Percentiles rank a stretch among this genome's conserved stretches.
phyloP scores from a whole-genome alignment of 139 green algal genomes.

The Haematococcus sp. region DNA sequence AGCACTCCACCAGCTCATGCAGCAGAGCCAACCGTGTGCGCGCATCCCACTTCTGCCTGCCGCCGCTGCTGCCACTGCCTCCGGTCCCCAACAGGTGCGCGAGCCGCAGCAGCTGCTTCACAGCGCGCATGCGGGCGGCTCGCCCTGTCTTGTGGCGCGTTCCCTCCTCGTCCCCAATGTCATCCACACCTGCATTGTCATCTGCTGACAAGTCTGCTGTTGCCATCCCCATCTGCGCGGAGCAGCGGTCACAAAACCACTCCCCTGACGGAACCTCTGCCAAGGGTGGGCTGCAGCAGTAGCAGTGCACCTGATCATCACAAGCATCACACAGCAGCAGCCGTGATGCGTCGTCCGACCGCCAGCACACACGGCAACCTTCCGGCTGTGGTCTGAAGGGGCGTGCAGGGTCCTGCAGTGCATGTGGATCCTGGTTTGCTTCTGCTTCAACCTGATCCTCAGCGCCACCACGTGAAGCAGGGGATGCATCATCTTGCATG shows the following conservation, averaged over 20 bases:
- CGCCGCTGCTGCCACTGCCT: background rate
- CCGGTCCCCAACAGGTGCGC: background rate
- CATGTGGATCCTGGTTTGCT: conserved; percentile 1
- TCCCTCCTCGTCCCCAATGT: background rate
- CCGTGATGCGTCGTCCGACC: conserved; percentile 50
- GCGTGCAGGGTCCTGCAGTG: conserved; percentile 13
- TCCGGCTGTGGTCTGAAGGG: conserved; percentile 19
- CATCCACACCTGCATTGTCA: conserved; percentile 1
- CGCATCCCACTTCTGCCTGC: background rate
- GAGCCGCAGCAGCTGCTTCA: conserved; percentile 10
- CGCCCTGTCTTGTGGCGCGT: background rate
- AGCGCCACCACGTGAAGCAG: background rate
- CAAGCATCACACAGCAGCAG: conserved; percentile 71
- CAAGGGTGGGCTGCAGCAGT: conserved; percentile 74
- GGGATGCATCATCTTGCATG: too few species aligned
- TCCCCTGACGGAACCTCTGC: conserved; percentile 58
- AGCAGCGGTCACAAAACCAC: conserved; percentile 66
- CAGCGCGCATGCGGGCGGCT: background rate
- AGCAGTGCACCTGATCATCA: conserved; percentile 67
- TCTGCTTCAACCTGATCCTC: background rate
- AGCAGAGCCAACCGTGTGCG: background rate
- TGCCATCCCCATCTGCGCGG: background rate
- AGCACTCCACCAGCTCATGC: conserved; percentile 3
- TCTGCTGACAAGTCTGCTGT: background rate
- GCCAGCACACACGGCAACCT: conserved; percentile 62